Base-by-base conservation (phyloP, 495 filamentous ascomycete genomes). In the Tuber aestivum region DNA sequence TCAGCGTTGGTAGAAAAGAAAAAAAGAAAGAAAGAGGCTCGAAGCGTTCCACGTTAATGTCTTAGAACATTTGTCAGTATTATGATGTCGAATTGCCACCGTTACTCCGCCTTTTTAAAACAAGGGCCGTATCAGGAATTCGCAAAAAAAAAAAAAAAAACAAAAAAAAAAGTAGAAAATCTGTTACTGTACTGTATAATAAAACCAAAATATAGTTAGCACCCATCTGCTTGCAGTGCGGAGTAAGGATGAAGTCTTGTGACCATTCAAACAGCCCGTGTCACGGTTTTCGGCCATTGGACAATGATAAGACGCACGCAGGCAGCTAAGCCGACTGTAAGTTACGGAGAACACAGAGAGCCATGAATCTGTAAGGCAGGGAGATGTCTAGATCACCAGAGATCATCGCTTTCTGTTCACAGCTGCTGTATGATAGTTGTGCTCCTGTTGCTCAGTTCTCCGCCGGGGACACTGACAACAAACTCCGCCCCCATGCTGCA, bases 201-300 rank as follows among this genome's bases (percentile, higher is more conserved):
- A 40, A 65, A 65, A 65, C 27, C 14, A 65, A 65, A 18, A 27
- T 65, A 18, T 20, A 35, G 56, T 35, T 65, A 65, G 56, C n/a
- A 61, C 23, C 8, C 27, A 65, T 18, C 12, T 27, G 35, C 27
- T 35, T 65, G 56, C 27, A 65, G 27, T 65, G 56, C 56, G 56
- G 56, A 65, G 56, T 65, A 65, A 65, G 56, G 27, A 65, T 65
- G 27, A 65, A 65, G 56, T 65, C 56, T 65, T 65, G 56, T 65
- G 56, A 65, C 56, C 56, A 65, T 65, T 12, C 27, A 32, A 65
- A 27, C 56, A 65, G 56, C 56, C 56, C 56, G 56, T 65, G 56
- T 18, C 56, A 65, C 14, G 56, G 56, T 18, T 65, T 65, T 35
- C 35, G 35, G 27, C 56, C 27, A 65, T 65, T 65, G 56, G 56